Base-by-base conservation (phyloP, 2,329 filamentous ascomycete species). In the Colletotrichum sp. region DNA sequence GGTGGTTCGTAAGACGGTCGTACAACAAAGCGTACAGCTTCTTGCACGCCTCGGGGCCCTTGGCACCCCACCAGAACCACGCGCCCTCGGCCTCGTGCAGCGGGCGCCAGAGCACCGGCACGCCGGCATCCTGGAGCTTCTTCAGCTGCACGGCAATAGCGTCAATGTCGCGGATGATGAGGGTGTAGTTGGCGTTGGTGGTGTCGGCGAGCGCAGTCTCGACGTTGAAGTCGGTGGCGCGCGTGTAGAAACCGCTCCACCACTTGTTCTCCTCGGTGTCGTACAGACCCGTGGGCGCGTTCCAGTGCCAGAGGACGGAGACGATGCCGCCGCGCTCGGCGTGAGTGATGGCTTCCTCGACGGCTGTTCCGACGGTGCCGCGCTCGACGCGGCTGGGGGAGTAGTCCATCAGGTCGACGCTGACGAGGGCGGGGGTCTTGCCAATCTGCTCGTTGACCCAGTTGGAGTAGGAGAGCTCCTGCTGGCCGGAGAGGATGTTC, bases 11-110 rank as follows among this genome's bases (percentile, higher is more conserved):
- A 36, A 88, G 78, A 2, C 88, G 82, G 57, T 88, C 83, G 69
- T 87, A 88, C 64, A 90, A 48, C 5, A 89, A 78, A 2, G 79
- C 78, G 71, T 82, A 89, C 6, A 89, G 81, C 78, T 87, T 81
- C 81, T 88, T 88, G 76, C 80, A 82, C 7, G 86, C 81, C 78
- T 85, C 87, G 4, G 88, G 81, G 0, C 87, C 87, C 76, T 87
- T 83, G 1, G 87, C 87, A 8, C 87, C 88, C 88, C 88, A 89
- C 87, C 88, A 90, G 82, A 89, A 90, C 88, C 88, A 90, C 0
- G 70, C 82, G 3, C 87, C 87, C 75, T 90, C 88, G 9, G 88
- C 88, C 79, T 90, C 88, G 79, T 89, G 88, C 32, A 90, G 80
- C 6, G 87, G 87, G 2, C 88, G 81, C 78, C 83, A 90, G 13